These are phyloP conservation scores for Kluyveromyces lactis DNA, from an alignment of 805 yeast genomes.

Conservation along the genomic window DNA sequence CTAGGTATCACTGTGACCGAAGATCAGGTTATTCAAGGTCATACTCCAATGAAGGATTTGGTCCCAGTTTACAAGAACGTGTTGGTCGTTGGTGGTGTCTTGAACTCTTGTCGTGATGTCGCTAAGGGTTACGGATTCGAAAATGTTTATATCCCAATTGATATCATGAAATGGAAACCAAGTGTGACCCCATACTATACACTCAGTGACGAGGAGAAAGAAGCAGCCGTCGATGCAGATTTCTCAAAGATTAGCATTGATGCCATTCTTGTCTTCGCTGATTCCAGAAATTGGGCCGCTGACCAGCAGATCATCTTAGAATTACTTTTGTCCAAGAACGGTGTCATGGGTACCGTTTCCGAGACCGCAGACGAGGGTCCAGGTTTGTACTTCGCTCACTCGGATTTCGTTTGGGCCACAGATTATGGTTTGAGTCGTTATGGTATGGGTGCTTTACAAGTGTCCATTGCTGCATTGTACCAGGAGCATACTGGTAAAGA, in stretches of 20 bases:
- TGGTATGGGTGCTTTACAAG: constrained; percentile 93
- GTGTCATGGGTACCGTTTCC: constrained; percentile 77
- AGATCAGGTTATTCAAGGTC: constrained; percentile 85
- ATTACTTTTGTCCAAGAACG: constrained; percentile 63
- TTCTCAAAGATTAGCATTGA: constrained; percentile 62
- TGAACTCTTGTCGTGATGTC: constrained; percentile 74
- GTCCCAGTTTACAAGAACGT: constrained; percentile 62
- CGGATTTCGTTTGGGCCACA: constrained; percentile 91
- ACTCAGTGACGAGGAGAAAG: constrained; percentile 61
- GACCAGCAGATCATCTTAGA: constrained; percentile 87
- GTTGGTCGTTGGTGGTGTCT: constrained; percentile 82
- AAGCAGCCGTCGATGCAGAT: constrained; percentile 46
- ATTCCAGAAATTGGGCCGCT: constrained; percentile 87
- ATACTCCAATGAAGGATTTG: constrained; percentile 86
- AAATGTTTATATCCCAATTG: constrained; percentile 74
- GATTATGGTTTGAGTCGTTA: constrained; percentile 73
- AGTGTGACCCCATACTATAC: constrained; percentile 78
- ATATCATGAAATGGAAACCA: constrained; percentile 80
- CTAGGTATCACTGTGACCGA: constrained; percentile 53
- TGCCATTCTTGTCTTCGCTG: constrained; percentile 84
- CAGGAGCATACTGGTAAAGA: constrained; percentile 80
- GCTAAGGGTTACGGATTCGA: constrained; percentile 80
- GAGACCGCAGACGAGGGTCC: constrained; percentile 71
- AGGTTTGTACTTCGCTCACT: constrained; percentile 78
- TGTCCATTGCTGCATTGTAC: constrained; percentile 76